phyloP scores from a whole-genome alignment of 441 rosid species.

The Pelargonium myrrhifolium region DNA sequence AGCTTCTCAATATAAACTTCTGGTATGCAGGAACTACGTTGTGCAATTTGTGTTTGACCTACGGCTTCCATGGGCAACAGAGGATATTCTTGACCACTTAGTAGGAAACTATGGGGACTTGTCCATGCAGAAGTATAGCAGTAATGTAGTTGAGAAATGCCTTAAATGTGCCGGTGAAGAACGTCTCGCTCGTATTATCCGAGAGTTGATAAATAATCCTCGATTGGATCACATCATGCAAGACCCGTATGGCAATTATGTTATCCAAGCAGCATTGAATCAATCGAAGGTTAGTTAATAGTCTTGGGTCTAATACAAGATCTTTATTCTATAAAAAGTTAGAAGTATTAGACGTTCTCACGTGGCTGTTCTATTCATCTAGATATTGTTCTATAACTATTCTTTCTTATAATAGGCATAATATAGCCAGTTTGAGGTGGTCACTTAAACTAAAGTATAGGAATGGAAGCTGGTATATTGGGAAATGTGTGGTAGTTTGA shows the following conservation, averaged over 20 bases:
- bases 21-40: constrained; percentile 61
- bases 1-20: constrained; percentile 8
- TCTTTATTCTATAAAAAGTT: not conserved
- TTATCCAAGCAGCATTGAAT: constrained; percentile 72
- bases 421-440: too few relatives aligned
- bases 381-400: too few relatives aligned
- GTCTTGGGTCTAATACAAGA: not conserved
- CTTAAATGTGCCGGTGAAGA: constrained; percentile 55
- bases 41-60: constrained; percentile 73
- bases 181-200: constrained; percentile 34
- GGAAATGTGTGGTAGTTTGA: too few relatives aligned
- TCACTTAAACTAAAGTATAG: too few relatives aligned
- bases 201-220: constrained; percentile 49
- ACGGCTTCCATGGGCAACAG: constrained; percentile 52
- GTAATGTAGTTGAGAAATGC: constrained; percentile 84
- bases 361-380: too few relatives aligned
- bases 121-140: constrained; percentile 81
- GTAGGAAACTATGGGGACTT: constrained; percentile 61
- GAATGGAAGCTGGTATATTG: too few relatives aligned
- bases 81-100: constrained; percentile 49
- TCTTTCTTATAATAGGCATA: too few relatives aligned
- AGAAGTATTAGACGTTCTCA: not conserved
- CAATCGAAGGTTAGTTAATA: constrained; percentile 47
- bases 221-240: constrained; percentile 69
- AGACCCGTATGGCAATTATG: constrained; percentile 79